These are phyloP conservation scores for Colletotrichum sidae DNA, from an alignment of 2,329 filamentous ascomycete genomes.

Conservation along the genomic window DNA sequence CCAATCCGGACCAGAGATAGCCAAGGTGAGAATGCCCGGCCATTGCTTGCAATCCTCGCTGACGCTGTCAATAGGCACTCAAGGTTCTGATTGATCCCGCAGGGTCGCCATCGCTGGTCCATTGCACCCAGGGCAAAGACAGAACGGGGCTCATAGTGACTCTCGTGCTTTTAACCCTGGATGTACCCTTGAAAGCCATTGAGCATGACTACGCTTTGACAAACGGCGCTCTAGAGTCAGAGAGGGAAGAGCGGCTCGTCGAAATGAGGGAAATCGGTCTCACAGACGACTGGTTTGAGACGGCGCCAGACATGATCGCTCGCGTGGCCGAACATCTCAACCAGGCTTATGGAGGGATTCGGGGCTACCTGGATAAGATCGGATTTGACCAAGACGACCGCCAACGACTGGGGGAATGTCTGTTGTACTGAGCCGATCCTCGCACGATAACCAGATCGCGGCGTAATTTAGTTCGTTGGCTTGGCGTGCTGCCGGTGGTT, in stretches of 20 bases:
- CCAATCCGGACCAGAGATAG: slow-evolving; percentile 72
- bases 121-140: slow-evolving; percentile 93
- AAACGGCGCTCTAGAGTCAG: slow-evolving; percentile 66
- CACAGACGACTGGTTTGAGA: slow-evolving; percentile 77
- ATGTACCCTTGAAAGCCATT: slow-evolving; percentile 69
- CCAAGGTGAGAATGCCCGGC: slow-evolving; percentile 47
- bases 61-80: slow-evolving; percentile 53
- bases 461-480: slow-evolving; percentile 11
- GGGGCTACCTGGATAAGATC: slow-evolving; percentile 72
- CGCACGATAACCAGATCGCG: neutral
- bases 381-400: slow-evolving; percentile 65
- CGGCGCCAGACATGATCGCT: slow-evolving; percentile 72
- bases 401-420: slow-evolving; percentile 51
- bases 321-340: slow-evolving; percentile 69
- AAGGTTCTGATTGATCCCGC: slow-evolving; percentile 56
- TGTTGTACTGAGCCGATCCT: slow-evolving; percentile 53
- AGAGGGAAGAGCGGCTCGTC: slow-evolving; percentile 71
- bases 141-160: slow-evolving; percentile 79
- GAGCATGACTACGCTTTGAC: slow-evolving; percentile 79
- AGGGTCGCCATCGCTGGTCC: slow-evolving; percentile 75
- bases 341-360: slow-evolving; percentile 72
- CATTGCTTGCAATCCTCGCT: neutral
- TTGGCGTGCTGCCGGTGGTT: too few species aligned
- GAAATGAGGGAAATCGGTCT: slow-evolving; percentile 80
- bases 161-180: slow-evolving; percentile 74